Base-by-base conservation (phyloP, 2,329 filamentous ascomycete species). In the Xylaria arbuscula region DNA sequence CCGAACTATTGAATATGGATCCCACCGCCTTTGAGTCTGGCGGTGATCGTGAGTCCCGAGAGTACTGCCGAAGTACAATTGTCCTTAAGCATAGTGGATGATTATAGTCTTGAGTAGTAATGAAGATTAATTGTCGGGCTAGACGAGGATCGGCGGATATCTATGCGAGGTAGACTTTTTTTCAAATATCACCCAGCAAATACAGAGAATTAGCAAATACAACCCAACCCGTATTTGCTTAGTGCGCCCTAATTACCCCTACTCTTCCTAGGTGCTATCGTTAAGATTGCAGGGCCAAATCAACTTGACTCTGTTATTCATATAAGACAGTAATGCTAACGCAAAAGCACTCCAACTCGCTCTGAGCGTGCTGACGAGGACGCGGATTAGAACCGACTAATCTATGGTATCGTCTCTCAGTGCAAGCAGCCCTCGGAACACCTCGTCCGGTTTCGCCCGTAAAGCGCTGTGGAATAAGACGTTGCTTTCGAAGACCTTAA, bases 381-480 rank as follows among this genome's bases (percentile, higher is more conserved):
- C 1, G 50, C 32, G 7, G 24, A 28, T n/a, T 36, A 8, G 11
- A n/a, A 36, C 10, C 3, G 24, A 19, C 42, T 68, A 90, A 73
- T 90, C 87, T 42, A 90, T 83, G 2, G 82, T 82, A 73, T 90
- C 87, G 68, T 97, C 93, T 72, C 93, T 87, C 77, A 97, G 79
- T 60, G 85, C 88, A 77, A 97, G 96, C 3, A 97, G 82, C 74
- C 91, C 87, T 73, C 87, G 88, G 75, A 97, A 83, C 19, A 98
- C 88, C 72, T 97, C 92, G 34, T 93, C 91, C 4, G 90, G 84
- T 80, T 89, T 92, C 60, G 86, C 85, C 67, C 93, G 86, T 51
- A 98, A 79, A 0, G 92, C 95, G 76, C 96, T 91, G 80, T 98
- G 95, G 76, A 96, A 96, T 85, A 97, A 88, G 28, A 86, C 85